Base-by-base conservation (phyloP, 108 stramenopile species). In the Pseudonitzschia delicatissima region DNA sequence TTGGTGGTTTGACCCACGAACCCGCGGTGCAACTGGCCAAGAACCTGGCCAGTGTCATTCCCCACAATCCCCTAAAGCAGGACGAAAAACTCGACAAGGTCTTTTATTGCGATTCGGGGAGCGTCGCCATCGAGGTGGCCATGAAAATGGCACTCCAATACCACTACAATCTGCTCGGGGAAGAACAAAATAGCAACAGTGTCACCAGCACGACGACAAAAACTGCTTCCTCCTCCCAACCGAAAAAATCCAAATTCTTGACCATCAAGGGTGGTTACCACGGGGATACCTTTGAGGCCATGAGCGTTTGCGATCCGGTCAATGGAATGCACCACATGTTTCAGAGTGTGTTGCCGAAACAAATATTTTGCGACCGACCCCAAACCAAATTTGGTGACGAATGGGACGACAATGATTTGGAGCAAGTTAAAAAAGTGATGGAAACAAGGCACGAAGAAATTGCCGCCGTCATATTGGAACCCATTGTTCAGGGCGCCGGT, bases 111-210 rank as follows among this genome's bases (percentile, higher is more conserved):
- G 90, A 93, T 69, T 88, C 85, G 12, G 94, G 94, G 21, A 80
- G 77, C 23, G 84, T 92, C 8, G 51, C 90, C 45, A 77, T 92
- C 23, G 94, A 96, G 68, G 90, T 93, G 5, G 88, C 94, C 0
- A 77, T 96, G 87, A 96, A 96, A 85, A 96, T 96, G 87, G 91
- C 94, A 12, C 52, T 93, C 42, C 92, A 93, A 68, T 96, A 96
- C 52, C 79, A 86, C 75, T 76, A 74, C 52, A 84, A 78, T 25
- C 32, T 69, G 17, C 64, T 60, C 6, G n/a, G n/a, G n/a, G n/a
- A n/a, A n/a, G n/a, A n/a, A n/a, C 42, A 69, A 9, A 66, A 66
- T 20, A 64, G 62, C 6, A 18, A n/a, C 17, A n/a, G 12, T 27
- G 20, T 18, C 21, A 28, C 3, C n/a, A 55, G 31, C 26, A 33